Evolutionary conservation across 495 filamentous ascomycete species (phyloP).

Genomic region (Talaromyces liani): DNA sequence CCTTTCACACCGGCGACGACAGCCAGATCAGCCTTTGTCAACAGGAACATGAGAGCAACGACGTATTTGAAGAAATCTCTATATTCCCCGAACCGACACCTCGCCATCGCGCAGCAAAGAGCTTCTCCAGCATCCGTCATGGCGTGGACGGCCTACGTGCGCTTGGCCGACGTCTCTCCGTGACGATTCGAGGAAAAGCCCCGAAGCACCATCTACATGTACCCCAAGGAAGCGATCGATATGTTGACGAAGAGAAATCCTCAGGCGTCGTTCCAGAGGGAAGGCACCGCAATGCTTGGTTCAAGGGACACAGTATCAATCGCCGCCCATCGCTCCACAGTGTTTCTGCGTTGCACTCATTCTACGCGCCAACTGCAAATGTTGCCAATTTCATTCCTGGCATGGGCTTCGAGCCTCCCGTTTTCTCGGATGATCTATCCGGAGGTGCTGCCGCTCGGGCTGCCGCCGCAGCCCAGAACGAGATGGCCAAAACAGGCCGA

Average conservation of each 20-base stretch:
- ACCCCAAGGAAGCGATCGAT: constrained; percentile 2
- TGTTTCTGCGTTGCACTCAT: constrained; percentile 30
- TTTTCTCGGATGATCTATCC: constrained; percentile 32
- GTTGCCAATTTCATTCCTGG: constrained; percentile 30
- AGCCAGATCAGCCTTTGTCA: constrained; percentile 5
- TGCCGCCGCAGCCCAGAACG: constrained; percentile 62
- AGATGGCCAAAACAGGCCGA: constrained; percentile 39
- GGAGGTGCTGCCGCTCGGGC: constrained; percentile 66
- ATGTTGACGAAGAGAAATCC: not conserved
- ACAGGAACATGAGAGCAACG: constrained; percentile 16
- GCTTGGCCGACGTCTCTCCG: constrained; percentile 37
- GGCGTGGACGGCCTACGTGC: constrained; percentile 38
- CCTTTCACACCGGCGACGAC: not conserved
- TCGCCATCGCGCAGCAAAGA: constrained; percentile 33
- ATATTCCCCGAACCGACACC: constrained; percentile 26
- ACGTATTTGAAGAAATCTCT: constrained; percentile 29
- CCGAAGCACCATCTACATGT: constrained; percentile 25
- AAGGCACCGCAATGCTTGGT: constrained; percentile 17
- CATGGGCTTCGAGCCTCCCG: constrained; percentile 30
- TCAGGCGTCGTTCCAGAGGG: not conserved
- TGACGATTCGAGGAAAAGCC: constrained; percentile 36
- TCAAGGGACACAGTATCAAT: constrained; percentile 25
- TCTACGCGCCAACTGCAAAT: constrained; percentile 28
- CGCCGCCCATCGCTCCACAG: constrained; percentile 33
- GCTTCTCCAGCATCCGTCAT: constrained; percentile 40